These are phyloP conservation scores for Pseudovirgaria hyperparasitica DNA, from an alignment of 2,329 filamentous ascomycete species.

Conservation along the genomic window DNA sequence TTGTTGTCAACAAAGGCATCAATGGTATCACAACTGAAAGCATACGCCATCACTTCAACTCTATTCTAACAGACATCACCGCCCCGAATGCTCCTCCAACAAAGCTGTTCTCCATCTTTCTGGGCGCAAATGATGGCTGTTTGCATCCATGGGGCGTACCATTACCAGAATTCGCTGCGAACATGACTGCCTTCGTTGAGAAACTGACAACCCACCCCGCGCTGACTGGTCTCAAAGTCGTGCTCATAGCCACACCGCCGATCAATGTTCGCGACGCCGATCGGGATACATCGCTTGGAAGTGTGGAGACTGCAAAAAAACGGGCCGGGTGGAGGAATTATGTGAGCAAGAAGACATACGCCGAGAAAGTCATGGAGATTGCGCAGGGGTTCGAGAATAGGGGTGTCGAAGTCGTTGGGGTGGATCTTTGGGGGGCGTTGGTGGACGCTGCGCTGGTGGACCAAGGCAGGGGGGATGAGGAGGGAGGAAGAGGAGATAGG, in stretches of 20 bases:
- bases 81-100: too few relatives aligned
- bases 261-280: slow-evolving; percentile 14
- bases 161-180: too few relatives aligned
- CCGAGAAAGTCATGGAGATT: slow-evolving; percentile 23
- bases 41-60: too few relatives aligned
- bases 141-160: slow-evolving; percentile 8
- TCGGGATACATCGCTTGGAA: neutral
- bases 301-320: slow-evolving; percentile 7
- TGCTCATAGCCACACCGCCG: slow-evolving; percentile 26
- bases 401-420: slow-evolving; percentile 18
- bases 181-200: too few relatives aligned
- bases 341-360: slow-evolving; percentile 25
- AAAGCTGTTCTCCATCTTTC: slow-evolving; percentile 26
- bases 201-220: too few relatives aligned
- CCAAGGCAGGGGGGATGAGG: slow-evolving; percentile 9
- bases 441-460: slow-evolving; percentile 13
- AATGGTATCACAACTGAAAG: too few relatives aligned
- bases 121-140: slow-evolving; percentile 28
- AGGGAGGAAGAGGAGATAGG: slow-evolving; percentile 8
- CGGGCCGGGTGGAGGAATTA: slow-evolving; percentile 19
- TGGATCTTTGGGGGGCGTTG: slow-evolving; percentile 22
- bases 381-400: slow-evolving; percentile 17
- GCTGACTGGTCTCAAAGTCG: too few relatives aligned
- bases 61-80: too few relatives aligned
- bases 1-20: slow-evolving; percentile 19